These are phyloP conservation scores for Aspergillus sergii DNA, from an alignment of 2,329 filamentous ascomycete genomes.

Conservation along the genomic window DNA sequence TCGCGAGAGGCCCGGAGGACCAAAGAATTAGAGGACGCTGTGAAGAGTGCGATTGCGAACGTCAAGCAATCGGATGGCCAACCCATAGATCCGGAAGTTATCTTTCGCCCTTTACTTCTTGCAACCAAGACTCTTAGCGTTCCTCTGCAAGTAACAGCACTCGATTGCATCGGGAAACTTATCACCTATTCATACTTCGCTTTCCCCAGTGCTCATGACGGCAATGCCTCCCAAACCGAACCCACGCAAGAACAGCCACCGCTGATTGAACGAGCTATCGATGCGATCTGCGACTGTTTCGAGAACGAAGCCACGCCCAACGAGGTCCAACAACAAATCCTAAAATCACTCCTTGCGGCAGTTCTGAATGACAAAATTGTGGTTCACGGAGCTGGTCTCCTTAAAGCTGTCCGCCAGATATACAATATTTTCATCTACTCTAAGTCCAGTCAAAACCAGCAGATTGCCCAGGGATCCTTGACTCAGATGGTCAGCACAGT, in stretches of 20 bases:
- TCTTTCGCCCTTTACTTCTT: slow-evolving; percentile 88
- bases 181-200: slow-evolving; percentile 99
- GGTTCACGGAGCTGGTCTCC: slow-evolving; percentile 89
- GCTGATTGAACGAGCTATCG: slow-evolving; percentile 94
- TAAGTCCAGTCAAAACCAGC: slow-evolving; percentile 90
- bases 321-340: slow-evolving; percentile 95
- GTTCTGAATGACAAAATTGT: slow-evolving; percentile 99
- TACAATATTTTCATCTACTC: slow-evolving; percentile 99
- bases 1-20: slow-evolving; percentile 89
- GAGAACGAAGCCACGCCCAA: slow-evolving; percentile 91
- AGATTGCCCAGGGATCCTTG: slow-evolving; percentile 93
- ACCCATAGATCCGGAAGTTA: slow-evolving; percentile 83
- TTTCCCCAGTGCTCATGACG: slow-evolving; percentile 55
- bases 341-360: slow-evolving; percentile 92
- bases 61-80: slow-evolving; percentile 83
- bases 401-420: slow-evolving; percentile 96
- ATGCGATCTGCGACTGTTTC: slow-evolving; percentile 99
- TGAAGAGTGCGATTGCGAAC: slow-evolving; percentile 78
- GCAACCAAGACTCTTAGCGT: slow-evolving; percentile 86
- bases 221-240: slow-evolving; percentile 25
- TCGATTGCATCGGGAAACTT: slow-evolving; percentile 98
- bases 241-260: slow-evolving; percentile 57
- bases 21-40: slow-evolving; percentile 79
- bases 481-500: slow-evolving; percentile 99
- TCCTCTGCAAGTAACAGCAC: slow-evolving; percentile 80